Conservation (phyloP, 495 filamentous ascomycete genomes). For the Neurospora pannonica region DNA sequence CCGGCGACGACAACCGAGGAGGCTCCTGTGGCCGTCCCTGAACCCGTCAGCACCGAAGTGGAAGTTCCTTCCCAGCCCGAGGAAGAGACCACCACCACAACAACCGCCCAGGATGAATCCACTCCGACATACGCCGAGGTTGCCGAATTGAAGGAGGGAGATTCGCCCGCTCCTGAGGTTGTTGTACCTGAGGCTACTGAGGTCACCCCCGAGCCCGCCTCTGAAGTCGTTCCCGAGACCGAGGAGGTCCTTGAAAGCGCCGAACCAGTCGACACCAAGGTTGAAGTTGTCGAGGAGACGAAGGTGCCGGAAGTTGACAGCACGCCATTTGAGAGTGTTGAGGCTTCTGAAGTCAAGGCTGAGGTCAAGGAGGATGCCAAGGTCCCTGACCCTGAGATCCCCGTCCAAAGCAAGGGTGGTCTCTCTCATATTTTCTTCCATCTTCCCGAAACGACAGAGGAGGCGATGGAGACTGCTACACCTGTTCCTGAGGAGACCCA, state of each 20-base stretch:
- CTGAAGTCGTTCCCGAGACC: background rate
- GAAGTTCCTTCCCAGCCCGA: slow-evolving; percentile 3
- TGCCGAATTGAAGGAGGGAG: background rate
- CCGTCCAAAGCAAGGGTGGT: background rate
- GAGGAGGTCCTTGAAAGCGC: background rate
- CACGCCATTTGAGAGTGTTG: background rate
- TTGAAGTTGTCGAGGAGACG: background rate
- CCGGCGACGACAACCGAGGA: background rate
- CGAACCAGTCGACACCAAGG: background rate
- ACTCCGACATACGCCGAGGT: background rate
- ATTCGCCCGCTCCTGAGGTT: slow-evolving; percentile 2
- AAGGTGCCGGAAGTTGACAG: background rate
- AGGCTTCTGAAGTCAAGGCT: background rate
- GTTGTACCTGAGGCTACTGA: background rate
- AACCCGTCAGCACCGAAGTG: background rate
- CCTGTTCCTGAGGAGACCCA: background rate
- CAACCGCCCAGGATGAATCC: background rate
- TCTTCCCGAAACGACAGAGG: background rate
- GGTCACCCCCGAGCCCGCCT: background rate
- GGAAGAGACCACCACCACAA: background rate
- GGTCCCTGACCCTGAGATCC: background rate
- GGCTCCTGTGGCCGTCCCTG: background rate
- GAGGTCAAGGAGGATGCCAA: slow-evolving; percentile 1
- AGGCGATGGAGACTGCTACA: background rate
- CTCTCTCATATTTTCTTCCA: background rate